Evolutionary conservation across 108 stramenopile genomes (phyloP).

Genomic region (Nitzschia palea): DNA sequence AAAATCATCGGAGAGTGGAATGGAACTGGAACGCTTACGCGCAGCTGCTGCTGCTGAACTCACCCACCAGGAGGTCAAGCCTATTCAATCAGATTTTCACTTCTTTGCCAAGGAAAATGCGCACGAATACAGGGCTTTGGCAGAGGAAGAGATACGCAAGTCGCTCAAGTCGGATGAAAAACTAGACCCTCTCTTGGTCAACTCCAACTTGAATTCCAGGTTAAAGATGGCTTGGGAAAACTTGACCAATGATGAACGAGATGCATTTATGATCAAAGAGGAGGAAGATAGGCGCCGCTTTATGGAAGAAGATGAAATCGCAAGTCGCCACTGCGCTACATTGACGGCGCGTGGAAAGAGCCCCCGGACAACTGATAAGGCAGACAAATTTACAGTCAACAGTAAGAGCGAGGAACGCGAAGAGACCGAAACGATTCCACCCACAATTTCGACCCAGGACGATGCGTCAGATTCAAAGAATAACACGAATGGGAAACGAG

Average conservation of each 20-base stretch:
- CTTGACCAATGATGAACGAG: constrained; percentile 43
- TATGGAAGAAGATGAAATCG: constrained; percentile 88
- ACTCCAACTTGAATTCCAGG: constrained; percentile 70
- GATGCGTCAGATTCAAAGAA: no score
- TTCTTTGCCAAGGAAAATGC: constrained; percentile 66
- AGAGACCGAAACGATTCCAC: no score
- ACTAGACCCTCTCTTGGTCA: constrained; percentile 55
- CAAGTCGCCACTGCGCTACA: constrained; percentile 87
- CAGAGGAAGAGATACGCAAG: constrained; percentile 51
- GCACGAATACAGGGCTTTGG: constrained; percentile 31
- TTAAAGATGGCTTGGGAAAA: constrained; percentile 76
- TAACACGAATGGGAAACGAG: no score
- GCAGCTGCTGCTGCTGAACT: constrained; percentile 36
- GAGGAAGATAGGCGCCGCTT: constrained; percentile 80
- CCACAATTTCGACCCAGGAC: no score
- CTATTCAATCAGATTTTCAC: constrained; percentile 86
- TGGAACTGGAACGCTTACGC: constrained; percentile 47
- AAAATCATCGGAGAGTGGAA: constrained; percentile 13
- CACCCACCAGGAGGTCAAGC: constrained; percentile 56
- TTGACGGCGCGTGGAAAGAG: constrained; percentile 68
- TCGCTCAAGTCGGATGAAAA: constrained; percentile 21
- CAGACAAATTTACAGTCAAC: neutral
- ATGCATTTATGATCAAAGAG: constrained; percentile 62
- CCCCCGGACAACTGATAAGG: neutral
- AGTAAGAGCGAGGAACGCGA: constrained; percentile 18